phyloP scores from a whole-genome alignment of 805 yeast genomes.

The Candida dajiaensis region DNA sequence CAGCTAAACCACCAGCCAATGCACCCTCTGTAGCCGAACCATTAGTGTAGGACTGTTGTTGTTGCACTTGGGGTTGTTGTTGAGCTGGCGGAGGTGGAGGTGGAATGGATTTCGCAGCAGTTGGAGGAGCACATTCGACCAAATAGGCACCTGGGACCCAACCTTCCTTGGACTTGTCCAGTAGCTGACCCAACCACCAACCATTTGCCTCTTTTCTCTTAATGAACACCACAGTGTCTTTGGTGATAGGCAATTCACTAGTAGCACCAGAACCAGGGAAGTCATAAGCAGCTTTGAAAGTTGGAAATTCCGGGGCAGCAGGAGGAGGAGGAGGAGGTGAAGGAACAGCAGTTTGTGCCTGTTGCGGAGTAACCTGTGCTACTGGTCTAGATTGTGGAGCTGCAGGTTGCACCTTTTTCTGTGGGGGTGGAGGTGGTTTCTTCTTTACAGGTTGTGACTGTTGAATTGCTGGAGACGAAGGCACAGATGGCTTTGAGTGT shows the following conservation, averaged over 20 bases:
- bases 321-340: constrained; percentile 64
- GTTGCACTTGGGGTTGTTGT: constrained; percentile 29
- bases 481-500: constrained; percentile 20
- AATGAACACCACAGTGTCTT: constrained; percentile 71
- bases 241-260: constrained; percentile 69
- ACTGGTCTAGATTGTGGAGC: constrained; percentile 37
- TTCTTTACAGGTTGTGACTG: constrained; percentile 10
- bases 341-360: constrained; percentile 23
- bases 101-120: constrained; percentile 29
- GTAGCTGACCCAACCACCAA: constrained; percentile 85
- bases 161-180: constrained; percentile 78
- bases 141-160: constrained; percentile 98
- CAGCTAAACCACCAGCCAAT: constrained; percentile 56
- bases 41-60: constrained; percentile 6
- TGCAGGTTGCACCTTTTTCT: constrained; percentile 22
- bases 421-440: constrained; percentile 24
- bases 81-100: constrained; percentile 32
- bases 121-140: constrained; percentile 38
- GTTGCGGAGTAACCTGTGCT: constrained; percentile 28
- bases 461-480: constrained; percentile 24
- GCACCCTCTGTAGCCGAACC: constrained; percentile 16
- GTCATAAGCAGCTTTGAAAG: constrained; percentile 80
- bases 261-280: constrained; percentile 83
- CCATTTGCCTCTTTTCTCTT: constrained; percentile 75
- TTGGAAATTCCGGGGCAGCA: constrained; percentile 62